Base-by-base conservation (phyloP, 805 yeast genomes). In the Ogataea philodendri region DNA sequence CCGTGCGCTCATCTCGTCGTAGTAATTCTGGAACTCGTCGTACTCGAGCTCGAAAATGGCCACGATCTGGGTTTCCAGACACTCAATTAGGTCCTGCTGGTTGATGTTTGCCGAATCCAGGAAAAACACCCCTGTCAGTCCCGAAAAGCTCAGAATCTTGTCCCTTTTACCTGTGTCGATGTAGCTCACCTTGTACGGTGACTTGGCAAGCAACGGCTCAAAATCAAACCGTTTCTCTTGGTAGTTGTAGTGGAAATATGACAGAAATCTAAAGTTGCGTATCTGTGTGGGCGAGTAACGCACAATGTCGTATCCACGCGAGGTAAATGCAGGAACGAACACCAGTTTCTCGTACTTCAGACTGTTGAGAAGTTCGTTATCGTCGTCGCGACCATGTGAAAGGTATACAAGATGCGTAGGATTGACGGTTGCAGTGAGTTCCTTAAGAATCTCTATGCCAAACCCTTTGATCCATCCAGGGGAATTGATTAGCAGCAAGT, bases 381-480 rank as follows among this genome's bases (percentile, higher is more conserved):
- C 53, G 48, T 45, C 32, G 3, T 57, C 48, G 17, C 60, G 61
- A 4, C 52, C 54, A n/a, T 68, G 55, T 20, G 77, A 74, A 37
- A 88, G 51, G 37, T 78, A 70, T 0, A 84, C 56, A 15, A 84
- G 54, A 42, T 74, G 69, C 0, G 81, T 71, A 0, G 94, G 85
- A 16, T 65, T 59, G 2, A 74, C 56, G 7, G 56, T 40, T 1
- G 49, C 41, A 2, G 78, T 63, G 2, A 83, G 59, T 17, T 67
- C 62, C 10, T 59, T 65, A n/a, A 84, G 64, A 7, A 88, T 60
- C 30, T 77, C 81, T 10, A 80, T 66, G 0, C 97, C 97, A 44
- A 76, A 78, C 0, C 96, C 97, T 57, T 84, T 84, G 19, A 87
- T 74, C 96, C 96, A 88, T 0, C 96, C 96, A 0, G 96, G 90